Base-by-base conservation (phyloP, 768 basidiomycete genomes). In the Obba rivulosa region DNA sequence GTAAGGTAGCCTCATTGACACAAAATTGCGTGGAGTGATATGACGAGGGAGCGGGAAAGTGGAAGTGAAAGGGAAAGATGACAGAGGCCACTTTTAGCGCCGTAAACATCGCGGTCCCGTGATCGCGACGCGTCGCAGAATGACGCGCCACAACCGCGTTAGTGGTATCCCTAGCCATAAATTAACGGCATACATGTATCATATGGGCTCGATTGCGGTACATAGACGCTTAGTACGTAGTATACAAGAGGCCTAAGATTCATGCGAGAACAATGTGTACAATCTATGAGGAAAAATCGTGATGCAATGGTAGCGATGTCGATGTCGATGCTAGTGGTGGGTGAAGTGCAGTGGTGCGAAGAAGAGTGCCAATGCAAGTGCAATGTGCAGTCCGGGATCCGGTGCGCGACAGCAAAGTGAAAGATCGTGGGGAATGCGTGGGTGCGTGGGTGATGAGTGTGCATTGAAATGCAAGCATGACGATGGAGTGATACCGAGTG, bases 191-290 rank as follows among this genome's bases (percentile, higher is more conserved):
- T 31, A 31, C 28, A 31, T 31, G 13, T 31, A 31, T 31, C 28
- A 31, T 31, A 31, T n/a, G n/a, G 28, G 28, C 13, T 13, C 13
- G 28, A 31, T 31, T 31, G 7, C 28, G 28, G 28, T 31, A 31
- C 28, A 31, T 31, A 31, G 28, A 31, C 13, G 28, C 28, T 31
- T 31, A 31, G 18, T 48, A 46, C 39, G 20, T 49, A 36, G 48
- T 49, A 44, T 49, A 49, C 48, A 49, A 38, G 39, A 20, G 18
- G 42, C 39, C 36, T 42, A 41, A 43, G 5, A n/a, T 43, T 24
- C 25, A 17, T 17, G 25, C 25, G 17, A 14, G 5, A 43, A 20
- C n/a, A 16, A 31, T 8, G 34, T 13, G 25, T 24, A 16, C 24
- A 31, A 16, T 28, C 23, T 43, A 25, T 25, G 42, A 18, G 42